Evolutionary conservation across 2,329 filamentous ascomycete species (phyloP), one percentile per base, ranked within the genome.

Genomic region (Uncinocarpus reesii): DNA sequence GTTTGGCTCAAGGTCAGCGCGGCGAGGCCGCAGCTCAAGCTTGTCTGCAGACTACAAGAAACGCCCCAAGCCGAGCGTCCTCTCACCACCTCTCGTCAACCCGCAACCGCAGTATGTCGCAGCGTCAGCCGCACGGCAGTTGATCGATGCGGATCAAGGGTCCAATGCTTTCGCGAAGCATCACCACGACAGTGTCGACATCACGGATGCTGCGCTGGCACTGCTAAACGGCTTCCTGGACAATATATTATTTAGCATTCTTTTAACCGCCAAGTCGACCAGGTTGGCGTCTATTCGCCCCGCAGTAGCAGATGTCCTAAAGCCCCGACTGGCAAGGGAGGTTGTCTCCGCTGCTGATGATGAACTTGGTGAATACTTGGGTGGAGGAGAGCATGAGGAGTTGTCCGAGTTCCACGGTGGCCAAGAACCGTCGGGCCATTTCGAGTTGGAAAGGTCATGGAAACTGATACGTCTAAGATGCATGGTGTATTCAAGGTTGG

Each of bases 401-500:
- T 70, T 80, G 24, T 67, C 71, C 4, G 73, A 75, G 11, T 71
- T 78, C n/a, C 68, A 77, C 37, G 73, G 75, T 20, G 67, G 73
- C 2, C 65, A 69, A 37, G 69, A 72, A 26, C 66, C 72, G 1
- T 66, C 69, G 8, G 73, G 74, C 1, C 79, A 83, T 56, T 96
- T 90, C 79, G 88, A 96, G 62, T 71, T 94, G n/a, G 86, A 95
- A 62, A 75, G 89, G 48, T 83, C 89, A 15, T 98, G 92, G 89
- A 95, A 93, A 70, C 79, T 92, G 56, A 92, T 89, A 0, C 80
- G 92, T 47, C 70, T 98, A 58, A 80, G 92, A 52, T 95, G 92
- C 65, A 98, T 98, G 92, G 90, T 98, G 18, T 96, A 96, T 64
- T 96, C 89, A 7, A 89, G 92, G 7, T 73, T 98, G 5, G 92